Evolutionary conservation across 805 yeast genomes (phyloP).

Genomic region (Candida nemodendra): DNA sequence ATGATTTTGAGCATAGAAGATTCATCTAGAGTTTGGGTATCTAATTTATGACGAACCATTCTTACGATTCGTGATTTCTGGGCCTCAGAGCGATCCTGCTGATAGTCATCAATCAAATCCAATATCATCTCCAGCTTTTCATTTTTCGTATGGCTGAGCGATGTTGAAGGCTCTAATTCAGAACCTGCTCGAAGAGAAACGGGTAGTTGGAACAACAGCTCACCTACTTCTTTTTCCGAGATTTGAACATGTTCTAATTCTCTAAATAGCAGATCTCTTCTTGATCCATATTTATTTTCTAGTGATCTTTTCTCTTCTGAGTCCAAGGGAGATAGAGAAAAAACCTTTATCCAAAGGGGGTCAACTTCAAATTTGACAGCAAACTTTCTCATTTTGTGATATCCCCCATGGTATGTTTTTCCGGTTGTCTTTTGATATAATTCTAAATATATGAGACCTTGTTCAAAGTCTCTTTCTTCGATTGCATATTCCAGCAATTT

Average conservation of each 20-base stretch:
- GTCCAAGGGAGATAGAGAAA: background rate
- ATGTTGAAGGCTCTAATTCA: too few relatives aligned
- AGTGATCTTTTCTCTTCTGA: background rate
- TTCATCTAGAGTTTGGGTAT: background rate
- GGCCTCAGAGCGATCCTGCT: too few relatives aligned
- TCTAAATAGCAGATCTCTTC: too few relatives aligned
- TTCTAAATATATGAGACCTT: conserved; percentile 1
- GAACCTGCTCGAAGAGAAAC: too few relatives aligned
- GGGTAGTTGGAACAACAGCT: too few relatives aligned
- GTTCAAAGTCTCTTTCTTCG: conserved; percentile 3
- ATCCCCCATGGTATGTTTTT: background rate
- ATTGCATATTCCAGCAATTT: conserved; percentile 5
- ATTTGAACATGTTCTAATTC: too few relatives aligned
- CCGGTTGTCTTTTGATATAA: conserved; percentile 2
- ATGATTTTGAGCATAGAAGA: background rate
- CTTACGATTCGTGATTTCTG: too few relatives aligned
- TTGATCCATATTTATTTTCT: too few relatives aligned
- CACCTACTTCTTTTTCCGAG: background rate
- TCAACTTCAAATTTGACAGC: background rate
- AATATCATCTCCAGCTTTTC: too few relatives aligned
- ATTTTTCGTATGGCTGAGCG: too few relatives aligned
- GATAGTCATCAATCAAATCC: too few relatives aligned
- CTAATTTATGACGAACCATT: background rate
- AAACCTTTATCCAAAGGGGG: background rate
- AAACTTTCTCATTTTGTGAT: background rate